Base-by-base conservation (phyloP, 257 asterid species). In the Solanum neorickii region DNA sequence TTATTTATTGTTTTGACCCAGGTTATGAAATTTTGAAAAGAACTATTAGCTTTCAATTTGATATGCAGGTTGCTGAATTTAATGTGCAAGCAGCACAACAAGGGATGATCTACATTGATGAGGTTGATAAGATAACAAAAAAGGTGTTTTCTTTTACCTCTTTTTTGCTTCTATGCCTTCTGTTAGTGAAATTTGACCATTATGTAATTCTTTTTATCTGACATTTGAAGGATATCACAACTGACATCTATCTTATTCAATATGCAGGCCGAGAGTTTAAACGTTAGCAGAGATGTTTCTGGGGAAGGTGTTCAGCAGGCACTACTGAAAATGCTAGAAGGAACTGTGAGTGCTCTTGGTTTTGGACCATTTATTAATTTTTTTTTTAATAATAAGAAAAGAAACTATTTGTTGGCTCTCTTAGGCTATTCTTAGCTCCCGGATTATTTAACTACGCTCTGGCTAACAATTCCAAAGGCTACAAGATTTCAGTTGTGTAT, bases 241-340 rank as follows among this genome's bases (percentile, higher is more conserved):
- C 82, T 80, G 86, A 84, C 65, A 65, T 47, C 52, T 83, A 87
- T 82, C 86, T 68, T 62, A 66, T 60, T 83, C 87, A 84, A 86
- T 90, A 84, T 90, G 62, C 82, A 96, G 99, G 97, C 98, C 62
- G 99, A 96, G 94, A 96, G 97, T 94, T 65, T 92, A 86, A 96
- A 95, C 92, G 91, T 93, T 88, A 94, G 99, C 95, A 93, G 99
- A 90, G 98, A 96, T 90, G 99, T 96, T 89, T 96, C 99, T 31
- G 98, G 99, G 77, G 99, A 96, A 90, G 99, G 99, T 85, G 99
- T 96, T 90, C 98, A 95, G 95, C 98, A 96, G 92, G 98, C 99
- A 33, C 91, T 96, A 75, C 95, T 96, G 90, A 96, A 96, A 92
- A 96, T 96, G 98, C 93, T 96, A 90, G 99, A 95, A 93, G 98